Base-by-base conservation (phyloP, 352 stramenopile genomes). In the Halophytophthora polymorphica region DNA sequence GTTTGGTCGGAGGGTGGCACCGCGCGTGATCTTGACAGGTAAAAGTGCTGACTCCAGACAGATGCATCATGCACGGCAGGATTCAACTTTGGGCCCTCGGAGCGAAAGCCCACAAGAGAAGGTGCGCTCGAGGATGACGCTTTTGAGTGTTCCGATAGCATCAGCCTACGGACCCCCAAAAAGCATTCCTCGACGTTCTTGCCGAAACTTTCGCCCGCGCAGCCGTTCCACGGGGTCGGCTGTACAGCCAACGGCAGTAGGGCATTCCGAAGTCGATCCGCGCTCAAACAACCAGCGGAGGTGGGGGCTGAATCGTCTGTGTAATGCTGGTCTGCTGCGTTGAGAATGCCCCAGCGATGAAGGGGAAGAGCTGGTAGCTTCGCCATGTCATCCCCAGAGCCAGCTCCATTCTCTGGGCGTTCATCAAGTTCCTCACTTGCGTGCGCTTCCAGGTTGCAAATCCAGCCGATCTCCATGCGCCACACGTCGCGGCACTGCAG, bases 101-200 rank as follows among this genome's bases (percentile, higher is more conserved):
- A 38, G 19, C 35, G 23, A 49, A 45, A 6, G 19, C 18, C 3
- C 23, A 35, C 21, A 15, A 15, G 22, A 7, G 33, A 43, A 23
- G 11, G 11, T 6, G 39, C 39, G 2, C 15, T 36, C 21, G 25
- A 25, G n/a, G 17, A 15, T 25, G 11, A 17, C 18, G 31, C 19
- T 54, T 19, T 5, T 19, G 42, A 37, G 22, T 53, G 42, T 14
- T 36, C 21, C 13, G 22, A 21, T 6, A 53, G 40, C 0, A 41
- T 23, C 14, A 59, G 38, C 18, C 13, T 22, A 44, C 40, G 19
- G 22, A 73, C 28, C 22, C 47, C 29, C 40, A 82, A 48, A 10
- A 82, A 11, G 3, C 42, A 48, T 43, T 57, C 39, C 18, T 82
- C 71, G n/a, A 50, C 50, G 39, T 51, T 60, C 39, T 82, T 82